Base-by-base conservation (phyloP, 2,329 filamentous ascomycete species). In the Colletotrichum sp. region DNA sequence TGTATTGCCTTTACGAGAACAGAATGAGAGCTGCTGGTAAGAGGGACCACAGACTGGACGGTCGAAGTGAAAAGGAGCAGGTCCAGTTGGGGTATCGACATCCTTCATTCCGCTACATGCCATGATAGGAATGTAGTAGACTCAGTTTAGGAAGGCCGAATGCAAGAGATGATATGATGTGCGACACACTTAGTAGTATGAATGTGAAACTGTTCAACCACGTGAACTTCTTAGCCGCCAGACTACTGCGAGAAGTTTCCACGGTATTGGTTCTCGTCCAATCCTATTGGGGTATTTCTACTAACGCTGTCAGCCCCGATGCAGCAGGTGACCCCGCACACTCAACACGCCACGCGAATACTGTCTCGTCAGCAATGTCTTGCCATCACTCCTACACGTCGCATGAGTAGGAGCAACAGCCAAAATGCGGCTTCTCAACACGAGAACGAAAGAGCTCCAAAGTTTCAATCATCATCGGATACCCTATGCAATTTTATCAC, bases 61-160 rank as follows among this genome's bases (percentile, higher is more conserved):
- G 89, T 2, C 79, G 89, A 58, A 86, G 81, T 4, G 87, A 87
- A 76, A 84, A 83, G 24, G 80, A 91, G 80, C 84, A 86, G 69
- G 81, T 79, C 34, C 85, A 88, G 69, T 80, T 92, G 13, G 90
- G 90, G 1, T 89, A 90, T 77, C 82, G 85, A 52, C 89, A 92
- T 78, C 90, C 90, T 2, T 85, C 86, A 28, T 92, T 90, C 81
- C 85, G 88, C 43, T 91, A 90, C 79, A 91, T 91, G 73, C 83
- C 87, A 18, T 89, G 21, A 24, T 24, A 24, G 21, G 21, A 24
- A 24, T 24, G 21, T 24, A 24, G 21, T 24, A 58, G 55, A 58
- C 18, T 1, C 10, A 48, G 2, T 21, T 48, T 21, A 1, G 18
- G 1, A 48, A 1, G n/a, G 43, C 0, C n/a, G 43, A 48, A 48